A percentile compares a stretch with the other conserved stretches of the same genome.
phyloP scores from a whole-genome alignment of 2,329 filamentous ascomycete species.

The Sclerotinia subarctica region DNA sequence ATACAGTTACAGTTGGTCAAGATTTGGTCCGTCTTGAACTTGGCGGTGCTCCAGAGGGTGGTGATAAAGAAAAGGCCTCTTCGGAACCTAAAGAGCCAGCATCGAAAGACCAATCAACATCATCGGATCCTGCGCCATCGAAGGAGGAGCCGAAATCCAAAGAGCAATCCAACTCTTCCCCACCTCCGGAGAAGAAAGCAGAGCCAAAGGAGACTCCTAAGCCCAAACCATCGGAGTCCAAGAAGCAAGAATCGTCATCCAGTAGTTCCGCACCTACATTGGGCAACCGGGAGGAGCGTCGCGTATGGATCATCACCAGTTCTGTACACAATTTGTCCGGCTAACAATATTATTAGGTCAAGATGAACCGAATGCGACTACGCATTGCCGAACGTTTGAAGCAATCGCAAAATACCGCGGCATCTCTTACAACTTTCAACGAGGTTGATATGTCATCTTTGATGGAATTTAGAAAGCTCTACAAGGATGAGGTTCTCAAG shows the following conservation, averaged over 20 bases:
- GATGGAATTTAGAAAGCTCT: constrained; percentile 95
- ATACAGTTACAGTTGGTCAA: constrained; percentile 92
- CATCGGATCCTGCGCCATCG: constrained; percentile 43
- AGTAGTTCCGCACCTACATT: constrained; percentile 43
- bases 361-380: constrained; percentile 99
- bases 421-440: constrained; percentile 96
- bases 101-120: constrained; percentile 53
- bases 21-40: constrained; percentile 82
- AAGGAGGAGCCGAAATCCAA: constrained; percentile 44
- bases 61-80: constrained; percentile 50
- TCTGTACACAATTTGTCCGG: not conserved
- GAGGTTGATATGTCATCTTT: constrained; percentile 98
- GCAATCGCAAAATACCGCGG: constrained; percentile 98
- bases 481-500: constrained; percentile 95
- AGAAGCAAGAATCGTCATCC: constrained; percentile 37
- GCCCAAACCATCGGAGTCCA: constrained; percentile 41
- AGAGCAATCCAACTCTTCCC: constrained; percentile 42
- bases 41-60: constrained; percentile 60
- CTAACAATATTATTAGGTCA: constrained; percentile 60
- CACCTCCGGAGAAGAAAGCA: constrained; percentile 44
- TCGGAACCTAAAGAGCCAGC: constrained; percentile 58
- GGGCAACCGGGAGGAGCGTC: constrained; percentile 80
- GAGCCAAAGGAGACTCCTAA: constrained; percentile 42
- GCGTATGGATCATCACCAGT: constrained; percentile 54
- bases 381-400: constrained; percentile 96